Conservation (phyloP, 2,329 filamentous ascomycete species). For the Ilyonectria destructans region DNA sequence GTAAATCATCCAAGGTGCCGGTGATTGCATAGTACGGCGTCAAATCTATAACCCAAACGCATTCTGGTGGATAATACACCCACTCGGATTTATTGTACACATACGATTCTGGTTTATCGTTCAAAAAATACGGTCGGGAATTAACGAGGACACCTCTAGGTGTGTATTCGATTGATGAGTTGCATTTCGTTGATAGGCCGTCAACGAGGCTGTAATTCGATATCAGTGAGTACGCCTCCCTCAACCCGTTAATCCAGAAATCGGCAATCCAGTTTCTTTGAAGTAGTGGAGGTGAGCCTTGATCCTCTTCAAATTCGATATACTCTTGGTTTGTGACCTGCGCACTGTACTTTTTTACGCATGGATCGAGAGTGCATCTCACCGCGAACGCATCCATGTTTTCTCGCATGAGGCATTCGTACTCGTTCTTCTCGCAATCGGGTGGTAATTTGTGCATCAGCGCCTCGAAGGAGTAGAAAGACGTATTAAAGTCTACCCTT, state of each 20-base stretch:
- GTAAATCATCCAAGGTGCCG: background rate
- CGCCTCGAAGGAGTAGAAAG: background rate
- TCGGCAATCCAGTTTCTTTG: background rate
- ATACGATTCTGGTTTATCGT: background rate
- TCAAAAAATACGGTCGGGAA: background rate
- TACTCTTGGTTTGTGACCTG: background rate
- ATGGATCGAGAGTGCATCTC: background rate
- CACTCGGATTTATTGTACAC: background rate
- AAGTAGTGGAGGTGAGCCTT: background rate
- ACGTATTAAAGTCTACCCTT: too few relatives aligned
- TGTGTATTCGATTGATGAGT: background rate
- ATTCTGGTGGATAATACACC: constrained; percentile 1
- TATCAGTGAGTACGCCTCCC: background rate
- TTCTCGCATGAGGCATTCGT: too few relatives aligned
- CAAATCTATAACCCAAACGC: background rate
- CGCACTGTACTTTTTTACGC: constrained; percentile 1
- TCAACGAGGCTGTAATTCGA: background rate
- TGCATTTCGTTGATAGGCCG: background rate
- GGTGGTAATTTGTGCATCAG: background rate
- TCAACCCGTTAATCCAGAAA: background rate
- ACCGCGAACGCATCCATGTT: background rate
- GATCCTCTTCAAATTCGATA: background rate
- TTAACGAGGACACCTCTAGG: background rate
- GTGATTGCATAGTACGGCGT: background rate
- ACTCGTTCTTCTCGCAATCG: too few relatives aligned